Percentiles rank a stretch among this genome's conserved stretches.
Conservation (phyloP, 805 yeast species). For the Yueomyces sinensis region DNA sequence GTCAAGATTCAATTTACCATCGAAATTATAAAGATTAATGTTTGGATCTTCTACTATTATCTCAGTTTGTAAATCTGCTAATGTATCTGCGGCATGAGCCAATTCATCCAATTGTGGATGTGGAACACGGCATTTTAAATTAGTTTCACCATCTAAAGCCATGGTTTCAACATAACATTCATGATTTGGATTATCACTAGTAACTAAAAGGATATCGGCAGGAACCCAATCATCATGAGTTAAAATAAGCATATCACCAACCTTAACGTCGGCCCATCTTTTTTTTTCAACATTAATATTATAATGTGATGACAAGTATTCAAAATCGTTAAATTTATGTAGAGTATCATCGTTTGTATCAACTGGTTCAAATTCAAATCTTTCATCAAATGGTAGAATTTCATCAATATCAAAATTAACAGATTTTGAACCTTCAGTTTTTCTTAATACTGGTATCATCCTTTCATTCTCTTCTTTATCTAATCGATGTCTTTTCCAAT, state of each 20-base stretch:
- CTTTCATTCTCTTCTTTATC: conserved; percentile 77
- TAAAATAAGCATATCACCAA: conserved; percentile 75
- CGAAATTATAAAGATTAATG: conserved; percentile 79
- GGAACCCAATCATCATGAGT: conserved; percentile 86
- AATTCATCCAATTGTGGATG: conserved; percentile 45
- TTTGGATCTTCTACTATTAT: conserved; percentile 85
- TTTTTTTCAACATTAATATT: conserved; percentile 7
- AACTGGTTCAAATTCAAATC: background rate
- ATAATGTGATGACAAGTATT: background rate
- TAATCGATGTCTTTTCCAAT: conserved; percentile 70
- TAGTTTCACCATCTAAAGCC: conserved; percentile 97
- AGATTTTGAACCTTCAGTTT: conserved; percentile 4
- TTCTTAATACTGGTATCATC: conserved; percentile 25
- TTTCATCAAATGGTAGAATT: background rate
- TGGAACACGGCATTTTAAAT: conserved; percentile 63
- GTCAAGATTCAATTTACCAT: conserved; percentile 48
- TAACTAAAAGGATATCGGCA: conserved; percentile 69
- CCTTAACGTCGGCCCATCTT: conserved; percentile 66
- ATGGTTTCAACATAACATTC: conserved; percentile 82
- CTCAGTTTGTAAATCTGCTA: conserved; percentile 37
- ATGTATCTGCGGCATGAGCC: conserved; percentile 35
- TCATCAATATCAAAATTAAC: background rate
- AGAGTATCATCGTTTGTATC: background rate
- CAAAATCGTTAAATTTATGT: background rate
- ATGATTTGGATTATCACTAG: conserved; percentile 46